Conservation (phyloP, 2,329 filamentous ascomycete species). For the Nigrograna mackinnonii region DNA sequence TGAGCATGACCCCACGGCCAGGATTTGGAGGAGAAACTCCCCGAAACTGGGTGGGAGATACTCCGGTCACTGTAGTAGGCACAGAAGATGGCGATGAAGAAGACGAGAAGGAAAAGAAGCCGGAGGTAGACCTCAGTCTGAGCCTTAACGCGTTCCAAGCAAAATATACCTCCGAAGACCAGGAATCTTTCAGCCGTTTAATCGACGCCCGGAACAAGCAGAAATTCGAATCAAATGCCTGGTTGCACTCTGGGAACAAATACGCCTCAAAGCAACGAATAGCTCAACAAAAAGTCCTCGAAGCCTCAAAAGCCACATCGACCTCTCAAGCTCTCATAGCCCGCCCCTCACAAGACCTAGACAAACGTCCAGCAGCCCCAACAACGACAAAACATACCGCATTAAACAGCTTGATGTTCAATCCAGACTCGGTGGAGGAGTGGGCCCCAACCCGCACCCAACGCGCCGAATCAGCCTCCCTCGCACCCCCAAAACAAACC, state of each 20-base stretch:
- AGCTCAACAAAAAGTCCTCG: conserved; percentile 72
- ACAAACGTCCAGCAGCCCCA: conserved; percentile 76
- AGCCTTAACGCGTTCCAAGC: conserved; percentile 84
- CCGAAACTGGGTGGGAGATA: conserved; percentile 68
- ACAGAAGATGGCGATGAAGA: conserved; percentile 31
- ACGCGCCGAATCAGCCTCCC: conserved; percentile 69
- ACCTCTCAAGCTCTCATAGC: conserved; percentile 27
- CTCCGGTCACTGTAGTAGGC: conserved; percentile 64
- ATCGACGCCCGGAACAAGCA: conserved; percentile 90
- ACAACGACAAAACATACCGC: conserved; percentile 71
- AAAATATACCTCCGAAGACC: conserved; percentile 96
- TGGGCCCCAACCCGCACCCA: conserved; percentile 64
- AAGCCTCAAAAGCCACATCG: conserved; percentile 55
- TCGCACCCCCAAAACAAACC: conserved; percentile 75
- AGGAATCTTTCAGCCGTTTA: conserved; percentile 92
- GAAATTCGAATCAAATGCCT: conserved; percentile 80
- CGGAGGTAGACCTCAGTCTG: conserved; percentile 72
- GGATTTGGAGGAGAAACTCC: conserved; percentile 59
- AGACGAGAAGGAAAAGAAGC: conserved; percentile 41
- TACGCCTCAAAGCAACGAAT: conserved; percentile 67
- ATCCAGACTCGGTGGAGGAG: conserved; percentile 65
- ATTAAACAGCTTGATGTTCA: conserved; percentile 87
- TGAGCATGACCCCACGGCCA: too few relatives aligned
- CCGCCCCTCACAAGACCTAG: conserved; percentile 63
- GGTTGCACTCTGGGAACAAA: conserved; percentile 89